Evolutionary conservation across 139 green algal genomes (phyloP), one percentile per base, ranked within the genome.

Genomic region (Chlorella sp.): DNA sequence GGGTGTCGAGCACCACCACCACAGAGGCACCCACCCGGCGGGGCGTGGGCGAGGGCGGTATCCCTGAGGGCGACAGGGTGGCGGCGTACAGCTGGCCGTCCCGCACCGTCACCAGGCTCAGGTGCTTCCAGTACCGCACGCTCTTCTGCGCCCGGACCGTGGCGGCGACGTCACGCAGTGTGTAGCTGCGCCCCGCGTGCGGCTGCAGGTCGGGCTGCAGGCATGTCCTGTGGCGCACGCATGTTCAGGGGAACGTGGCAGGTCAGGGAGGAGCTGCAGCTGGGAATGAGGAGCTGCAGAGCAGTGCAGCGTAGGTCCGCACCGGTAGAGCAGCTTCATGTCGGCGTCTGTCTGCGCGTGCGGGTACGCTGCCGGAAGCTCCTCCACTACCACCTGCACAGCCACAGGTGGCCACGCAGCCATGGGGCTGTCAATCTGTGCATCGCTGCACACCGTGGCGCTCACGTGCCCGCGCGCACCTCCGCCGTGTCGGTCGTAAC

Each of bases 111-210:
- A 69, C 63, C 32, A 69, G 32, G 31, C 23, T 49, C 20, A 51
- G 30, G 63, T 69, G 63, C 33, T 69, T 69, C 20, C 20, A 69
- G 63, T 49, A 69, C 63, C 50, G 49, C 20, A 51, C 22, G 4
- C 14, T 14, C 63, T 51, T 49, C 63, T 51, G 63, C 32, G 20
- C 24, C 22, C 4, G 14, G 22, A 64, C 4, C 4, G 55, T 64
- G 55, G 22, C 24, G 55, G 55, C 17, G 22, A 64, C 14, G 55
- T 64, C 22, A 20, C 4, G 20, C 55, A 64, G 55, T 4, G 20
- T 27, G 55, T 64, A 64, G 55, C 22, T 10, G 20, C 55, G 4
- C 14, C 22, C 22, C 14, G 22, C 55, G 24, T 64, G 55, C 22
- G 24, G 17, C 20, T 4, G 20, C 55, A 64, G 24, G 55, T 64